These are phyloP conservation scores for Canna indica DNA, from an alignment of 176 grass and related monocot genomes.

Conservation along the genomic window DNA sequence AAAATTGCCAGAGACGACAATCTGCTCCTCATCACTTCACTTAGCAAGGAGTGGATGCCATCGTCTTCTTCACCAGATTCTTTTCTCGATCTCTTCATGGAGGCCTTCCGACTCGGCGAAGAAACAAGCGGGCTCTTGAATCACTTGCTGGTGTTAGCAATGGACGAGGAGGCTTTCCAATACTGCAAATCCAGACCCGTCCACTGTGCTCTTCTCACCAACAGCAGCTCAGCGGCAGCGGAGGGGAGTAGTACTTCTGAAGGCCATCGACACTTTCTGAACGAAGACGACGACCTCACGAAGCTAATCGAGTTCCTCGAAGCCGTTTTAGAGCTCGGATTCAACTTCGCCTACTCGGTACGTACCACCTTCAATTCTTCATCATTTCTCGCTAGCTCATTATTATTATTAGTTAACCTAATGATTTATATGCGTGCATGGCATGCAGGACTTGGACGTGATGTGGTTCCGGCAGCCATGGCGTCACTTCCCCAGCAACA, in stretches of 20 bases:
- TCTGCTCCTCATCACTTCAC: conserved; percentile 34
- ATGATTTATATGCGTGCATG: neutral
- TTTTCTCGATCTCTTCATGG: conserved; percentile 44
- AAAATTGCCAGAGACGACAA: conserved; percentile 36
- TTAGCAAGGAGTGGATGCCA: conserved; percentile 25
- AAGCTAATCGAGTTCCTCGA: conserved; percentile 42
- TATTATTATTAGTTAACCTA: neutral
- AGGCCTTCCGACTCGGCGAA: conserved; percentile 38
- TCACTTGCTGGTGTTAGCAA: conserved; percentile 40
- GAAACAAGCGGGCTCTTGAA: conserved; percentile 24
- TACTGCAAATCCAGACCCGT: conserved; percentile 27
- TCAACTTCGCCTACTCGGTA: conserved; percentile 54
- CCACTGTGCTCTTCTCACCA: conserved; percentile 32
- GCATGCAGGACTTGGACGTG: conserved; percentile 39
- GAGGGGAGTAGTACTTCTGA: too few relatives aligned
- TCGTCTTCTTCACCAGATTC: conserved; percentile 24
- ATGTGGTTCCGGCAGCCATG: conserved; percentile 41
- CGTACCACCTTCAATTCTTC: too few relatives aligned
- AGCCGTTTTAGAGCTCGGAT: conserved; percentile 35
- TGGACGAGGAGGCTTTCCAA: conserved; percentile 33
- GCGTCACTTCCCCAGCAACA: conserved; percentile 17
- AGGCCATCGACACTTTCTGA: too few relatives aligned
- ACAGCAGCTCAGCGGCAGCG: too few relatives aligned
- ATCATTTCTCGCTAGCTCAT: too few relatives aligned
- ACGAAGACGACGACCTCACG: conserved; percentile 32